These are phyloP conservation scores for Ophiobolus disseminans DNA, from an alignment of 2,329 filamentous ascomycete genomes.

Conservation along the genomic window DNA sequence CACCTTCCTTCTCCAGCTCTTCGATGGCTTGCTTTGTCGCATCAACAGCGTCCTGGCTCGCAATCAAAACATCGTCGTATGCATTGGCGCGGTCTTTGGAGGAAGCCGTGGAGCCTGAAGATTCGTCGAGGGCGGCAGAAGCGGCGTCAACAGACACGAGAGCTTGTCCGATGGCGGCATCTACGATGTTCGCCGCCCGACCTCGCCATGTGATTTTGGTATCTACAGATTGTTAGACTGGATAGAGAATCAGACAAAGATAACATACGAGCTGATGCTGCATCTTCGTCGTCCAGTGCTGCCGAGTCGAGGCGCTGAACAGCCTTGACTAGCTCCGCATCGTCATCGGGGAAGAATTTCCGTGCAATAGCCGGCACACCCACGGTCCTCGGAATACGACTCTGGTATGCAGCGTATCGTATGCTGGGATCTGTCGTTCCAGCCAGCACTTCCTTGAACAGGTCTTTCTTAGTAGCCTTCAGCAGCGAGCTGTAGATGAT, in stretches of 20 bases:
- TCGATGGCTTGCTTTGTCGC: slow-evolving; percentile 93
- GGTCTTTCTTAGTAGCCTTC: slow-evolving; percentile 71
- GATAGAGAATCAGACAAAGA: background rate
- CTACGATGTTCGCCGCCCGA: slow-evolving; percentile 85
- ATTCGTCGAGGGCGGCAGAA: slow-evolving; percentile 59
- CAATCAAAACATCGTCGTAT: slow-evolving; percentile 88
- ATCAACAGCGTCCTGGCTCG: slow-evolving; percentile 92
- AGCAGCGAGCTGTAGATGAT: slow-evolving; percentile 83
- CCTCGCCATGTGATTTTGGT: slow-evolving; percentile 82
- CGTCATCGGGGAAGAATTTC: slow-evolving; percentile 75
- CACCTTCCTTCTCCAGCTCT: slow-evolving; percentile 81
- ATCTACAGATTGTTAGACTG: slow-evolving; percentile 40
- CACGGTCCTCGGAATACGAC: slow-evolving; percentile 84
- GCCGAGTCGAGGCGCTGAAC: slow-evolving; percentile 73
- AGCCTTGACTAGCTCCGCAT: slow-evolving; percentile 67
- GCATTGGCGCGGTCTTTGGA: slow-evolving; percentile 77
- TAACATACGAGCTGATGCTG: slow-evolving; percentile 58
- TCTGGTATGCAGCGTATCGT: slow-evolving; percentile 91
- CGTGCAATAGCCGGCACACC: slow-evolving; percentile 80
- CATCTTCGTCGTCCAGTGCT: slow-evolving; percentile 56
- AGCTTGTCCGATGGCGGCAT: slow-evolving; percentile 87
- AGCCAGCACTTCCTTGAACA: slow-evolving; percentile 84
- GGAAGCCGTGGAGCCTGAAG: slow-evolving; percentile 50
- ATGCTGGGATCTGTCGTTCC: slow-evolving; percentile 92
- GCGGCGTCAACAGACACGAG: slow-evolving; percentile 71